Evolutionary conservation across 1,139 yeast genomes (phyloP).

Genomic region (Pneumocystis murina): DNA sequence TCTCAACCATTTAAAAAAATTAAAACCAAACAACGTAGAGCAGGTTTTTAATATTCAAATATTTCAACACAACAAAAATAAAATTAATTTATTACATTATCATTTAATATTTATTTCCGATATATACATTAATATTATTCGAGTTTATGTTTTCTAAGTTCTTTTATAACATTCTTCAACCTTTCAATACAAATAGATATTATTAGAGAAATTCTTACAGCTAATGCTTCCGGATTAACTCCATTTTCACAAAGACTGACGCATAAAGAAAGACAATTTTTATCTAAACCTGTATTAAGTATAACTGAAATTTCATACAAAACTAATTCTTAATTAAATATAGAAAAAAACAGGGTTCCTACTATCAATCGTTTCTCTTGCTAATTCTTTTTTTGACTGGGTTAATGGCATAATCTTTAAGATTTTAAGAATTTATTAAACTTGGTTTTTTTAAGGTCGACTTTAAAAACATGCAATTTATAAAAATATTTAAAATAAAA

Average conservation of each 20-base stretch:
- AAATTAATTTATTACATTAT: not conserved
- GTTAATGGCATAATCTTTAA: not conserved
- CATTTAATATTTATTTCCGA: not conserved
- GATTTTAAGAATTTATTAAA: not conserved
- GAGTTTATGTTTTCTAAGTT: not conserved
- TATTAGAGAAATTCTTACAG: conserved; percentile 7
- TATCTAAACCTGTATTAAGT: conserved; percentile 11
- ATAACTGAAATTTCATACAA: conserved; percentile 13
- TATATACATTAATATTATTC: not conserved
- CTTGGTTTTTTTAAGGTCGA: not conserved
- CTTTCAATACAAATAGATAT: not conserved
- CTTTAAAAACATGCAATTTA: not conserved
- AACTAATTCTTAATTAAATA: conserved; percentile 1
- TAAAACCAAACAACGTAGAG: not conserved
- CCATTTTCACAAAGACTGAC: conserved; percentile 11
- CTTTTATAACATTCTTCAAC: not conserved
- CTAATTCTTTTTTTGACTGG: not conserved
- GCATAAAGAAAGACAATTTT: conserved; percentile 8
- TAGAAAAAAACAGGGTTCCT: not conserved
- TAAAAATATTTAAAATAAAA: not conserved
- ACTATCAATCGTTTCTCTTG: not conserved
- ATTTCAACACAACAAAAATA: not conserved
- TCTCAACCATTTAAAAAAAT: not conserved
- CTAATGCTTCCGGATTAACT: conserved; percentile 13
- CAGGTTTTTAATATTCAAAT: not conserved